Percentiles rank a stretch among this genome's conserved stretches.
phyloP scores from a whole-genome alignment of 306 rosid genomes.

The Carpinus viminea region DNA sequence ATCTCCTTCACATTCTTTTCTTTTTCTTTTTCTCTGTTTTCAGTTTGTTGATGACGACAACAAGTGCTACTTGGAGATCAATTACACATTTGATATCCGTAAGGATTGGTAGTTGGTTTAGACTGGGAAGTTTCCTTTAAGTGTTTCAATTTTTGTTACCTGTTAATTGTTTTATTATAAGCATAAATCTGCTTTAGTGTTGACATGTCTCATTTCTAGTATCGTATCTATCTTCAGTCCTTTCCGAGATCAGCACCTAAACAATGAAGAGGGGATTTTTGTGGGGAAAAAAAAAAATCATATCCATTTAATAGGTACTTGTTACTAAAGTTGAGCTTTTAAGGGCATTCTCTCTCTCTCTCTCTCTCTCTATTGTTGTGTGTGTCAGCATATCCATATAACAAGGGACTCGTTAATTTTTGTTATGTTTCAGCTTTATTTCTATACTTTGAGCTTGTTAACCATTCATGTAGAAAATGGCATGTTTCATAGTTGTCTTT shows the following conservation, averaged over 20 bases:
- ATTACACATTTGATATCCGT: constrained; percentile 77
- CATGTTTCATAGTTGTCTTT: not conserved
- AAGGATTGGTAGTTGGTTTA: constrained; percentile 65
- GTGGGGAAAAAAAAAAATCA: constrained; percentile 14
- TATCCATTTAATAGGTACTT: constrained; percentile 44
- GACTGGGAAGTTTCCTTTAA: constrained; percentile 23
- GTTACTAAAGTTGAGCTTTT: constrained; percentile 41
- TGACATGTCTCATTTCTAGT: constrained; percentile 37
- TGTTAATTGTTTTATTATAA: constrained; percentile 38
- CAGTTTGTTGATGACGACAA: constrained; percentile 91
- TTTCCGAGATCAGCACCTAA: constrained; percentile 43
- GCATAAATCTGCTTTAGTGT: constrained; percentile 45
- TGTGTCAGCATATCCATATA: not conserved
- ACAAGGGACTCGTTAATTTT: not conserved
- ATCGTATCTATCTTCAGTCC: constrained; percentile 33
- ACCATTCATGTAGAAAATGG: not conserved
- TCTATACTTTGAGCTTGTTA: not conserved
- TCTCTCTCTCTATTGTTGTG: constrained; percentile 1
- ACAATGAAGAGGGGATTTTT: constrained; percentile 53
- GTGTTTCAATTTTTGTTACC: constrained; percentile 21
- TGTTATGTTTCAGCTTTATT: not conserved
- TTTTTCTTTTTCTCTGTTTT: not conserved
- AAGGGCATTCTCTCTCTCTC: not conserved
- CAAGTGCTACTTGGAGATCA: constrained; percentile 90
- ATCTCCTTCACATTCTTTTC: not conserved